Conservation (phyloP, 2,329 filamentous ascomycete species). For the Penicillium oxalicum region DNA sequence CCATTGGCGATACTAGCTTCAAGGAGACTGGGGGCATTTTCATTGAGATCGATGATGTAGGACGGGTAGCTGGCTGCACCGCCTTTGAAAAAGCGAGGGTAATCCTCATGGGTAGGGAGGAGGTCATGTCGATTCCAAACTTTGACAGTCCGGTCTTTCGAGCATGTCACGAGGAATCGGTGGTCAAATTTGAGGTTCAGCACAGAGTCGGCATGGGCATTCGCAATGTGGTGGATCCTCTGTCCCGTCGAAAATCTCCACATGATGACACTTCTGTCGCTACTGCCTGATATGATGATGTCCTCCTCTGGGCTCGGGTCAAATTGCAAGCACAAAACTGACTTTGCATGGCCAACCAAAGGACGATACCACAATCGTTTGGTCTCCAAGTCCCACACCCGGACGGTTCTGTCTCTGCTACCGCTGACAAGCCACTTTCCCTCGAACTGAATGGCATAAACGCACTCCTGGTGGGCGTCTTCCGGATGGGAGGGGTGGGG, state of each 20-base stretch:
- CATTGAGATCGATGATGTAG: slow-evolving; percentile 50
- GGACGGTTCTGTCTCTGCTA: slow-evolving; percentile 78
- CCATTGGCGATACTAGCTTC: slow-evolving; percentile 41
- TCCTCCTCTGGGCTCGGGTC: slow-evolving; percentile 83
- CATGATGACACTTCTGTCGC: slow-evolving; percentile 81
- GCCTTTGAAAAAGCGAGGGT: slow-evolving; percentile 39
- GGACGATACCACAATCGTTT: slow-evolving; percentile 70
- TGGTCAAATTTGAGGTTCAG: slow-evolving; percentile 90
- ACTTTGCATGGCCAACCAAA: slow-evolving; percentile 70
- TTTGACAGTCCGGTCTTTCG: slow-evolving; percentile 95
- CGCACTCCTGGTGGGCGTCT: slow-evolving; percentile 85
- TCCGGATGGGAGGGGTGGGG: slow-evolving; percentile 73
- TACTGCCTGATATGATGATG: slow-evolving; percentile 90
- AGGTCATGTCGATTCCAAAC: slow-evolving; percentile 79
- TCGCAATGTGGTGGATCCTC: slow-evolving; percentile 66
- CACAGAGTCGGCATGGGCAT: slow-evolving; percentile 83
- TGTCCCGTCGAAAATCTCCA: slow-evolving; percentile 92
- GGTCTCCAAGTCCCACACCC: slow-evolving; percentile 84
- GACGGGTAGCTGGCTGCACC: slow-evolving; percentile 44
- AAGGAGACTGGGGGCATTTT: slow-evolving; percentile 36
- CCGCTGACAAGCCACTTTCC: slow-evolving; percentile 85
- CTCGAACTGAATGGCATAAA: slow-evolving; percentile 90
- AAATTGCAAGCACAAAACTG: slow-evolving; percentile 91
- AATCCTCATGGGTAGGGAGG: slow-evolving; percentile 41
- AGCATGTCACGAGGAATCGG: slow-evolving; percentile 88